Conservation (phyloP, 768 basidiomycete genomes). For the Psilocybe subaeruginosa region DNA sequence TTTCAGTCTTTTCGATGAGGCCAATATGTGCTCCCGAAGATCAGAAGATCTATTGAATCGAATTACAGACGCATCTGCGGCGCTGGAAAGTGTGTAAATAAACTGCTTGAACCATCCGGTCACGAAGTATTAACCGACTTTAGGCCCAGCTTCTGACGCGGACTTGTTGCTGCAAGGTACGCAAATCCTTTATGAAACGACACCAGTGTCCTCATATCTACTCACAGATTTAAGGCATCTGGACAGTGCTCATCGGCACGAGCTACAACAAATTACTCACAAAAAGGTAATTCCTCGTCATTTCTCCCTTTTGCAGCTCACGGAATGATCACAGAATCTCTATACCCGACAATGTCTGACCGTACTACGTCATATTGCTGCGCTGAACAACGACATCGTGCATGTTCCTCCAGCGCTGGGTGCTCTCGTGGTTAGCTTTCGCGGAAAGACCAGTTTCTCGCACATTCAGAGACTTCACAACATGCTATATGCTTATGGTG, state of each 20-base stretch:
- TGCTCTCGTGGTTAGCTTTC: conserved; percentile 70
- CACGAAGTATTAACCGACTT: background rate
- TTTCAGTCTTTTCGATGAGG: conserved; percentile 62
- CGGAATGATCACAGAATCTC: conserved; percentile 54
- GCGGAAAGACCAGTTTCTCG: conserved; percentile 82
- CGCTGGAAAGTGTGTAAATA: conserved; percentile 50
- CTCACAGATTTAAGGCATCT: conserved; percentile 61
- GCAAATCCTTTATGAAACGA: background rate
- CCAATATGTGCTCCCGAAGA: conserved; percentile 53
- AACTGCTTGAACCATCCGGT: background rate
- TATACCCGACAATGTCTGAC: conserved; percentile 70
- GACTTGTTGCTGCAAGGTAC: conserved; percentile 59
- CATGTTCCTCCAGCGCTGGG: conserved; percentile 68
- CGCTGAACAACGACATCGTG: conserved; percentile 81
- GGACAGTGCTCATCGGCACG: conserved; percentile 63
- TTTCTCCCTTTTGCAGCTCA: conserved; percentile 22
- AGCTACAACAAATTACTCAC: conserved; percentile 58
- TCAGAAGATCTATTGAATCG: conserved; percentile 64
- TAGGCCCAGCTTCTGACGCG: conserved; percentile 50
- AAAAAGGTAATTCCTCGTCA: conserved; percentile 46
- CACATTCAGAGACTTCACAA: conserved; percentile 89
- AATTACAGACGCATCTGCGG: conserved; percentile 50
- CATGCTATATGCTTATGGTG: conserved; percentile 91
- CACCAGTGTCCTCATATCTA: background rate
- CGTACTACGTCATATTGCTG: conserved; percentile 74